These are phyloP conservation scores for Forsythia suspensa DNA, from an alignment of 257 asterid species.

Conservation along the genomic window DNA sequence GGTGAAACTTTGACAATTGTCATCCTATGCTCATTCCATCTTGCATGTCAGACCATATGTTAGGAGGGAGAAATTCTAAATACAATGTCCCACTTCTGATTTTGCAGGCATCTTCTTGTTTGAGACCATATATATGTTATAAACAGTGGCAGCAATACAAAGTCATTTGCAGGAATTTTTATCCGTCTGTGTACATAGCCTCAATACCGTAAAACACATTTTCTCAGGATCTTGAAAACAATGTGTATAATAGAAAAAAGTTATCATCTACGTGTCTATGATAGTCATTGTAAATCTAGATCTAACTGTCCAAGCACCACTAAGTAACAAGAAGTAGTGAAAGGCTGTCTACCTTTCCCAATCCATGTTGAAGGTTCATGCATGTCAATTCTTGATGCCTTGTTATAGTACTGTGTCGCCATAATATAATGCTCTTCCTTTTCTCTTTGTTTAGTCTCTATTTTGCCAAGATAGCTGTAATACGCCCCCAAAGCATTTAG, in stretches of 20 bases:
- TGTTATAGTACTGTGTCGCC: conserved; percentile 96
- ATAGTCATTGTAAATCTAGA: conserved; percentile 6
- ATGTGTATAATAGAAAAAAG: neutral
- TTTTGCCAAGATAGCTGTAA: conserved; percentile 90
- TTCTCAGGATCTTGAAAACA: neutral
- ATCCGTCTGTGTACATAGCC: neutral
- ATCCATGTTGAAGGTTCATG: conserved; percentile 99
- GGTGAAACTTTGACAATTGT: neutral
- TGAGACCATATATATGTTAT: neutral
- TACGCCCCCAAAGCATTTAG: conserved; percentile 97
- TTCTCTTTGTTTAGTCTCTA: conserved; percentile 82
- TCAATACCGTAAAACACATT: neutral
- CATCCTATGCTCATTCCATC: neutral
- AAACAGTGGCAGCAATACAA: neutral
- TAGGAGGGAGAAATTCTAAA: neutral
- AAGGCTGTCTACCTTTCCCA: conserved; percentile 74
- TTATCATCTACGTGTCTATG: neutral
- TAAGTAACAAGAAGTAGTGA: conserved; percentile 11
- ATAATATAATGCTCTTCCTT: conserved; percentile 88
- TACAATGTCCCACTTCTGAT: neutral
- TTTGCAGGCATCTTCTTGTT: neutral
- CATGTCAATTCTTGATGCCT: conserved; percentile 97
- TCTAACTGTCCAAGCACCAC: conserved; percentile 6
- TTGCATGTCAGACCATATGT: neutral
- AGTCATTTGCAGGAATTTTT: neutral